Evolutionary conservation across 768 basidiomycete genomes (phyloP), one percentile per base, ranked within the genome.

Genomic region (Boletales sp.): DNA sequence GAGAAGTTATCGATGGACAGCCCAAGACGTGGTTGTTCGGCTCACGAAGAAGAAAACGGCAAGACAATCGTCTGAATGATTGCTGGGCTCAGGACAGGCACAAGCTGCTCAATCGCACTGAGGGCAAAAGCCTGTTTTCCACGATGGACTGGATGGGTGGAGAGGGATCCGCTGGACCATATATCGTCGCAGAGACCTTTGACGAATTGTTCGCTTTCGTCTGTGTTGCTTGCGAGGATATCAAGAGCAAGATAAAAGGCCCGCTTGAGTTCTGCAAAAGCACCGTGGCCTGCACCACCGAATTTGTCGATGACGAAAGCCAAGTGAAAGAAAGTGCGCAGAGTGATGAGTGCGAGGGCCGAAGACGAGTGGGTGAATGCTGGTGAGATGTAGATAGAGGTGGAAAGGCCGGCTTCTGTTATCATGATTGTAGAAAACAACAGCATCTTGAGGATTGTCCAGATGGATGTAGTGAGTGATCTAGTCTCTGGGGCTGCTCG

Each of bases 301-400:
- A 93, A 91, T 58, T 86, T 82, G 9, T 84, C 81, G 8, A 92
- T 80, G 42, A 92, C 78, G 58, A 90, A 90, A 3, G 89, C 82
- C 17, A 91, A 72, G 59, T 82, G 77, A 11, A 79, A 81, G 11
- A 93, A 74, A 0, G 78, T 79, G 24, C 74, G 73, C 0, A 93
- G 67, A 5, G 77, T 72, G 13, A 73, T 65, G 6, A 78, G 67
- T 2, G 87, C 82, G 10, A 91, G 71, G 5, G 74, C 53, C 7
- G 75, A 68, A 8, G 81, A 75, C 3, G 71, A 69, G 40, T 56
- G 59, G 31, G 61, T 69, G 32, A 59, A 56, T 2, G 60, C 51
- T 15, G 81, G 76, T 9, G 77, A 72, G 19, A 79, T 61, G 60
- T 78, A 88, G 21, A 83, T 67, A 5, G 79, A 66, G 2, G 79